Conservation (phyloP, 179 eudicot genomes). For the Actinidia arguta region DNA sequence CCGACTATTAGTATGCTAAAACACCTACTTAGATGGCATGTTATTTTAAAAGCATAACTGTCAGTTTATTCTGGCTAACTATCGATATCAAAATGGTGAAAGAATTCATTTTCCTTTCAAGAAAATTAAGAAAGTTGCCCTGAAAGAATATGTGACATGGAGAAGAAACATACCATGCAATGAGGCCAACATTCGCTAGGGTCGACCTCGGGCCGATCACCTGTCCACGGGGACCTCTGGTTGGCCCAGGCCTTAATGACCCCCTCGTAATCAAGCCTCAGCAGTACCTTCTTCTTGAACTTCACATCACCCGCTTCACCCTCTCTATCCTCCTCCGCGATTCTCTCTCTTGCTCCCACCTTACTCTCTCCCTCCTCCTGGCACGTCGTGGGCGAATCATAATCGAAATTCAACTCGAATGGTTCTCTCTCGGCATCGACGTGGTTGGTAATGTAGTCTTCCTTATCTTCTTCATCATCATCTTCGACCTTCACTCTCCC, state of each 20-base stretch:
- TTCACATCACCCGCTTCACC: conserved; percentile 6
- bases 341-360: conserved; percentile 14
- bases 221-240: conserved; percentile 58
- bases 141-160: neutral
- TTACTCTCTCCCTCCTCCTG: conserved; percentile 29
- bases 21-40: no score
- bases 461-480: conserved; percentile 18
- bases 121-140: neutral
- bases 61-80: no score
- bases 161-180: conserved; percentile 42
- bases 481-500: conserved; percentile 54
- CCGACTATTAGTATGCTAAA: no score
- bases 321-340: neutral
- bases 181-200: conserved; percentile 54
- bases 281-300: conserved; percentile 32
- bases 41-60: no score
- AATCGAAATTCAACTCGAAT: conserved; percentile 43
- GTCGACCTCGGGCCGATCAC: conserved; percentile 58
- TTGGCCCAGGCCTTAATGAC: conserved; percentile 56
- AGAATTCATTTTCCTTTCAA: no score
- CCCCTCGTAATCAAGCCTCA: conserved; percentile 60
- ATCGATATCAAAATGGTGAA: no score
- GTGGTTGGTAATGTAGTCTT: neutral
- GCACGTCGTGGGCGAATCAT: conserved; percentile 25
- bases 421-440: conserved; percentile 27